Conservation (phyloP, 495 filamentous ascomycete species). For the Bathelium albidoporum region DNA sequence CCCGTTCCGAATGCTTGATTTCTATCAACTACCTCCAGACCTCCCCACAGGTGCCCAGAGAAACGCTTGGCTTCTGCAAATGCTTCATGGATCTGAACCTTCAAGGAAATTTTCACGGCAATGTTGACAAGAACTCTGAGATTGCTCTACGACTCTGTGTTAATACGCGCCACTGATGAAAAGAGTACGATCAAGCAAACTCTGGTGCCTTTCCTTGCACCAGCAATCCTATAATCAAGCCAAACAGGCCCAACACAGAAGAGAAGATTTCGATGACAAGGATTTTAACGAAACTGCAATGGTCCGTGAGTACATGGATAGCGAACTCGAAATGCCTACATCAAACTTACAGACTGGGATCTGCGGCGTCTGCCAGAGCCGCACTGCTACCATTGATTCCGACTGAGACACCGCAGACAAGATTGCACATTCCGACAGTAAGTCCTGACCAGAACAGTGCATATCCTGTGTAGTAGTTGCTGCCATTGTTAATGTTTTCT, state of each 20-base stretch:
- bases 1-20: background rate
- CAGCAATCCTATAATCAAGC: constrained; percentile 86
- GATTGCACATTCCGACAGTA: constrained; percentile 87
- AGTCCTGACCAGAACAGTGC: constrained; percentile 93
- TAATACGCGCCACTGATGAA: background rate
- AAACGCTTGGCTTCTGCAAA: background rate
- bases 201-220: constrained; percentile 70
- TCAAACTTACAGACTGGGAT: constrained; percentile 67
- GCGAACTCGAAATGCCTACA: background rate
- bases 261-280: constrained; percentile 99
- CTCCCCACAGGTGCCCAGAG: background rate
- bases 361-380: constrained; percentile 89
- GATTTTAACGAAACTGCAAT: constrained; percentile 84
- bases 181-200: constrained; percentile 40
- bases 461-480: constrained; percentile 88
- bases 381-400: constrained; percentile 97
- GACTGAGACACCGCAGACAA: constrained; percentile 92
- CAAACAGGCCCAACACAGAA: constrained; percentile 94
- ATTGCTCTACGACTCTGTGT: background rate
- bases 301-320: background rate
- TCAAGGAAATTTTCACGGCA: background rate
- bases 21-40: background rate
- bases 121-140: background rate
- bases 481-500: constrained; percentile 48
- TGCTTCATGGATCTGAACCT: background rate